Conservation (phyloP, 768 basidiomycete genomes). For the Rhodotorula graminis region DNA sequence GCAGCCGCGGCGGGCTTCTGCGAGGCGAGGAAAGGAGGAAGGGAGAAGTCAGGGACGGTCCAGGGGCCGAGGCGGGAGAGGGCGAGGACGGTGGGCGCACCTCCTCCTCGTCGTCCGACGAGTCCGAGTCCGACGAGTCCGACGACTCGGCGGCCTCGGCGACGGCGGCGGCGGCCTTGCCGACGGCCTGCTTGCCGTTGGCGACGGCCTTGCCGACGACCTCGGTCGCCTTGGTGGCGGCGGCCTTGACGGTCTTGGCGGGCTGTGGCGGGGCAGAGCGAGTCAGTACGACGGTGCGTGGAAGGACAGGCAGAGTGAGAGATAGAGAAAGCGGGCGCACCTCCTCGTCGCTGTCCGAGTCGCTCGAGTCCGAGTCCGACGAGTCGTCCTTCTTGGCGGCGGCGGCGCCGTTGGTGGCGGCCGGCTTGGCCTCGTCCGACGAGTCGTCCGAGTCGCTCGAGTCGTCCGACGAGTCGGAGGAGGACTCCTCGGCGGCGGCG, state of each 20-base stretch:
- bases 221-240: slow-evolving; percentile 28
- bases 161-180: slow-evolving; percentile 28
- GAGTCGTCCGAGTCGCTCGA: slow-evolving; percentile 24
- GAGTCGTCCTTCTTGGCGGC: slow-evolving; percentile 45
- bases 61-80: background rate
- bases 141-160: background rate
- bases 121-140: slow-evolving; percentile 13
- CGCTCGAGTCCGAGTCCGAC: slow-evolving; percentile 25
- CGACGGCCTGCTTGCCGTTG: slow-evolving; percentile 29
- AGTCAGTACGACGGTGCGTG: background rate
- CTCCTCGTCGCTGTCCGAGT: slow-evolving; percentile 36
- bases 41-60: background rate
- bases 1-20: slow-evolving; percentile 21
- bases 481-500: slow-evolving; percentile 5
- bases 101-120: slow-evolving; percentile 27
- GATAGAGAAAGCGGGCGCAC: slow-evolving; percentile 36
- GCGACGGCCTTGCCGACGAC: slow-evolving; percentile 38
- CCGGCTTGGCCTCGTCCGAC: slow-evolving; percentile 15
- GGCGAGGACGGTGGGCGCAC: background rate
- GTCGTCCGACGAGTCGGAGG: slow-evolving; percentile 7
- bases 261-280: slow-evolving; percentile 9
- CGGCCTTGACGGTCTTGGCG: slow-evolving; percentile 37
- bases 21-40: too few species aligned
- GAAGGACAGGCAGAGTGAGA: slow-evolving; percentile 41
- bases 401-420: slow-evolving; percentile 47